phyloP scores from a whole-genome alignment of 805 yeast species.

The Tetrapisispora pingtungensis region DNA sequence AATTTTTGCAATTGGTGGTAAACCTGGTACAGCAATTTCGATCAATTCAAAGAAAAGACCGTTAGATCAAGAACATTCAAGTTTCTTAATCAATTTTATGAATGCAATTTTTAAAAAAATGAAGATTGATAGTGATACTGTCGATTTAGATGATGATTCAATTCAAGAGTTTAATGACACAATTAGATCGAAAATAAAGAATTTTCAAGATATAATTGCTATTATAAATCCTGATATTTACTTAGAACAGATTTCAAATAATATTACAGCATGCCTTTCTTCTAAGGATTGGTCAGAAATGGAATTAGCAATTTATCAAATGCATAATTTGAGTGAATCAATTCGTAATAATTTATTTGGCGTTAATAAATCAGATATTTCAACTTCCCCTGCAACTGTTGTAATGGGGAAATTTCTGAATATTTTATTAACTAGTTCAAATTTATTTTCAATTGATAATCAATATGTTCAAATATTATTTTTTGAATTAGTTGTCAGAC shows the following conservation, averaged over 20 bases:
- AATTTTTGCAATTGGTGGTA: conserved; percentile 32
- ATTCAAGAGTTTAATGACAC: conserved; percentile 73
- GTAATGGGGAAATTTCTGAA: conserved; percentile 30
- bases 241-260: conserved; percentile 47
- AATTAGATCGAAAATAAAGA: conserved; percentile 54
- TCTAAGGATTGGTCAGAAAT: conserved; percentile 62
- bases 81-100: conserved; percentile 53
- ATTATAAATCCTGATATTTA: conserved; percentile 50
- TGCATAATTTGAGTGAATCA: conserved; percentile 69
- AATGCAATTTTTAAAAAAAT: conserved; percentile 65
- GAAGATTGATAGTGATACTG: conserved; percentile 69
- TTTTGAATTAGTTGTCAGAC: conserved; percentile 79
- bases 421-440: conserved; percentile 22
- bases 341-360: conserved; percentile 69
- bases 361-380: conserved; percentile 54
- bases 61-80: conserved; percentile 32
- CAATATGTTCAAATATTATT: conserved; percentile 74
- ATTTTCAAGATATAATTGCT: conserved; percentile 77
- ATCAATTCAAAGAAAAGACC: conserved; percentile 28
- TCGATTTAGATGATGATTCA: conserved; percentile 63
- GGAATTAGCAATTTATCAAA: conserved; percentile 80
- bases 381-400: conserved; percentile 53
- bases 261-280: conserved; percentile 37
- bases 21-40: conserved; percentile 32
- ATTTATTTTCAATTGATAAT: conserved; percentile 46